These are phyloP conservation scores for Poa pratensis DNA, from an alignment of 176 grass and related monocot species.

Conservation along the genomic window DNA sequence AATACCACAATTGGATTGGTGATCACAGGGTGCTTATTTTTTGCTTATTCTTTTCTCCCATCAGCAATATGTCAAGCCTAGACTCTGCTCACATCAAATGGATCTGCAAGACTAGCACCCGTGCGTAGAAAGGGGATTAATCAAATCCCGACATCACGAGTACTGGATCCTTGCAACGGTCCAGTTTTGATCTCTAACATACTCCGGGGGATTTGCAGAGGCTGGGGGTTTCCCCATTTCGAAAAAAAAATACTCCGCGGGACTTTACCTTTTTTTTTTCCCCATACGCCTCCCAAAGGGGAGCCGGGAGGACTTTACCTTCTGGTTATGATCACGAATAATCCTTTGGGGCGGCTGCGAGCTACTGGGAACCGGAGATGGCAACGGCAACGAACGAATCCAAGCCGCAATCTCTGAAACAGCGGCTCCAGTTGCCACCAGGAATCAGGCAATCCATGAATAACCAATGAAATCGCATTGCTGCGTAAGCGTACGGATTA, in stretches of 20 bases:
- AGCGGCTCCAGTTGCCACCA: neutral
- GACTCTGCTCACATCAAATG: neutral
- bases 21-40: neutral
- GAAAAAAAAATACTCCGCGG: neutral
- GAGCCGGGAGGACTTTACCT: neutral
- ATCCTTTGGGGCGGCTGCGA: constrained; percentile 2
- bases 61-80: neutral
- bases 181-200: neutral
- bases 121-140: neutral
- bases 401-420: neutral
- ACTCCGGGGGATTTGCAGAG: no score
- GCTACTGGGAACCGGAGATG: neutral
- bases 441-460: neutral
- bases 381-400: neutral
- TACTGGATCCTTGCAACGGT: neutral
- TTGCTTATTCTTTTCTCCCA: neutral
- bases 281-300: no score
- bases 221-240: no score
- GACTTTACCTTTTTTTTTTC: neutral
- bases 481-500: neutral
- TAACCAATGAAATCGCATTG: neutral
- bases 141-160: neutral
- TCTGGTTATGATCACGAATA: neutral
- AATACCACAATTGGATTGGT: constrained; percentile 22
- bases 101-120: constrained; percentile 10